Base-by-base conservation (phyloP, 495 filamentous ascomycete species). In the Lichina pygmaea region DNA sequence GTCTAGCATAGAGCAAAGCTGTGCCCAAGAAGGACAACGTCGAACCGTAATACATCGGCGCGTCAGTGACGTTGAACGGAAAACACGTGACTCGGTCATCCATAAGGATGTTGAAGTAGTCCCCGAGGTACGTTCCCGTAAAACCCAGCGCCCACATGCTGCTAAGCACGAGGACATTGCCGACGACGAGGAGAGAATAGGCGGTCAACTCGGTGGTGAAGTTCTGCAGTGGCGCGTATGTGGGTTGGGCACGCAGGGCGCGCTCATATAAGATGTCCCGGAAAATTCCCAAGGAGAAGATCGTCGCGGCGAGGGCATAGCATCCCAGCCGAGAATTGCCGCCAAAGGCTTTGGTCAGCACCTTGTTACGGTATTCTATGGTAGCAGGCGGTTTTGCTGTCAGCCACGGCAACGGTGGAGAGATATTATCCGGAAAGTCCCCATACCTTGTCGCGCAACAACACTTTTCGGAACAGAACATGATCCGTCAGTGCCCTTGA, bases 51-150 rank as follows among this genome's bases (percentile, higher is more conserved):
- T 97, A 97, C 89, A 97, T 97, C 38, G 89, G 89, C 36, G 85
- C 80, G 50, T 73, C 72, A 30, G 78, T 86, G 44, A 95, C 63
- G 60, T 84, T 94, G 72, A 97, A 97, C 0, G 89, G 89, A 57
- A 97, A 97, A 9, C 78, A 74, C 6, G 82, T 92, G 41, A 97
- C 85, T 42, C 81, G 82, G 54, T 73, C 66, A 55, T 94, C 85
- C 89, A 95, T 91, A 50, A 97, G 66, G 56, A 97, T 95, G 36
- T 89, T 89, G 54, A 93, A 97, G 64, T 97, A 97, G 64, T 97
- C 89, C 47, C 89, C 89, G 30, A 97, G 66, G 58, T 94, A 97
- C 51, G 89, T 97, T 46, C 89, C 91, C 8, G 89, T 95, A 49
- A 97, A 67, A 41, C 89, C 89, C n/a, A 97, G 71, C 31, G 75